Conservation (phyloP, 805 yeast species). For the Vanderwaltozyma verrucispora region DNA sequence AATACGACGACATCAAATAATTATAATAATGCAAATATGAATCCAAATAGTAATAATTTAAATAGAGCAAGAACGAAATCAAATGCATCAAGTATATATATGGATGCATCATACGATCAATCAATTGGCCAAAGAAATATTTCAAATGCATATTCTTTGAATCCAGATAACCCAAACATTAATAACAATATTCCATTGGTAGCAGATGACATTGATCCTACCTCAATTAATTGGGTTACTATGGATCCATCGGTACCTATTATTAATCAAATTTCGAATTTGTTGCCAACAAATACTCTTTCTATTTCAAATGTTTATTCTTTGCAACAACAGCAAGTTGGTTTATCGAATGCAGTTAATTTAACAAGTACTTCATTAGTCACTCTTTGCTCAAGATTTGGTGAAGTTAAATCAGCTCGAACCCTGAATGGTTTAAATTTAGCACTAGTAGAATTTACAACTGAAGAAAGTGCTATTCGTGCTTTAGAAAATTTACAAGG, state of each 20-base stretch:
- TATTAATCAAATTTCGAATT: conserved; percentile 54
- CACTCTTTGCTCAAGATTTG: conserved; percentile 53
- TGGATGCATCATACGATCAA: conserved; percentile 22
- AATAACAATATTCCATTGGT: conserved; percentile 25
- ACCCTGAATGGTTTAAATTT: conserved; percentile 40
- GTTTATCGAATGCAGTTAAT: conserved; percentile 36
- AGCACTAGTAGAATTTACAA: conserved; percentile 64
- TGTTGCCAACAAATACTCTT: conserved; percentile 70
- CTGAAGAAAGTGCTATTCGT: conserved; percentile 64
- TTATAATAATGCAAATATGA: conserved; percentile 7
- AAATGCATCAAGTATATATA: conserved; percentile 26
- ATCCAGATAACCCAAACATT: conserved; percentile 3
- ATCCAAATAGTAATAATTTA: background rate
- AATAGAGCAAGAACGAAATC: conserved; percentile 25
- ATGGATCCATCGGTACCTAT: conserved; percentile 65
- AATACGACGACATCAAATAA: too few species aligned
- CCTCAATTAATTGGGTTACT: conserved; percentile 52
- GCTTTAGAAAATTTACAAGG: conserved; percentile 74
- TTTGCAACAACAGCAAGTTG: conserved; percentile 41
- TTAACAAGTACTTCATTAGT: conserved; percentile 38
- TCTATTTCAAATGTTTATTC: conserved; percentile 59
- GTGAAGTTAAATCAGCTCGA: conserved; percentile 49
- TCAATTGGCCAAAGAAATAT: conserved; percentile 2
- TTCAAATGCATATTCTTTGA: conserved; percentile 5
- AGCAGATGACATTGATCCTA: conserved; percentile 52